Conservation (phyloP, 148 eudicot genomes). For the Arbutus unedo region DNA sequence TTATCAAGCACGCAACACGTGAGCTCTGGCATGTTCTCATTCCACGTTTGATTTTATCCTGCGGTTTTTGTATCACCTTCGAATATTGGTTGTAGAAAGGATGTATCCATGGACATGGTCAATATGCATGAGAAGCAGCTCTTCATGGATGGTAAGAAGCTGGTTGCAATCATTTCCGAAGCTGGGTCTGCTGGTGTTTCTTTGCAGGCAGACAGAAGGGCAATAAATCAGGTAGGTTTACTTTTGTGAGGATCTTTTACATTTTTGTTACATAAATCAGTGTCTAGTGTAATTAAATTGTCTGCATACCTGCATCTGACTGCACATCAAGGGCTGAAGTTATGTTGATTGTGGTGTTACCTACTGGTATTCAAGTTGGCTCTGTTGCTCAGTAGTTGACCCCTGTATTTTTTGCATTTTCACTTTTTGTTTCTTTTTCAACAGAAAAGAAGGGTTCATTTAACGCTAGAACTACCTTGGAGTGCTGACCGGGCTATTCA, state of each 20-base stretch:
- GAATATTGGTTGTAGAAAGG: conserved; percentile 56
- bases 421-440: neutral
- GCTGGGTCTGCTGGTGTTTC: conserved; percentile 99
- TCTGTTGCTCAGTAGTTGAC: neutral
- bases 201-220: conserved; percentile 98
- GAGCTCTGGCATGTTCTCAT: conserved; percentile 33
- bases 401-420: neutral
- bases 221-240: conserved; percentile 68
- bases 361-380: neutral
- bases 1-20: conserved; percentile 95
- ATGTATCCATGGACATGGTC: conserved; percentile 93
- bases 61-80: conserved; percentile 3
- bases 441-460: conserved; percentile 93
- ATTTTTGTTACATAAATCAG: neutral
- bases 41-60: neutral
- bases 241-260: neutral
- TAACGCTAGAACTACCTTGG: conserved; percentile 96
- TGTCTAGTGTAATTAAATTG: too few species aligned
- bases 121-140: conserved; percentile 96
- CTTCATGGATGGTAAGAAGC: conserved; percentile 91
- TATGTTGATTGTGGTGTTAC: neutral
- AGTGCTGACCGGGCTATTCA: conserved; percentile 99
- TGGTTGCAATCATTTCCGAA: conserved; percentile 91
- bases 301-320: neutral
- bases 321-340: neutral